Evolutionary conservation across 352 stramenopile species (phyloP).

Genomic region (Pythium phragmitis): DNA sequence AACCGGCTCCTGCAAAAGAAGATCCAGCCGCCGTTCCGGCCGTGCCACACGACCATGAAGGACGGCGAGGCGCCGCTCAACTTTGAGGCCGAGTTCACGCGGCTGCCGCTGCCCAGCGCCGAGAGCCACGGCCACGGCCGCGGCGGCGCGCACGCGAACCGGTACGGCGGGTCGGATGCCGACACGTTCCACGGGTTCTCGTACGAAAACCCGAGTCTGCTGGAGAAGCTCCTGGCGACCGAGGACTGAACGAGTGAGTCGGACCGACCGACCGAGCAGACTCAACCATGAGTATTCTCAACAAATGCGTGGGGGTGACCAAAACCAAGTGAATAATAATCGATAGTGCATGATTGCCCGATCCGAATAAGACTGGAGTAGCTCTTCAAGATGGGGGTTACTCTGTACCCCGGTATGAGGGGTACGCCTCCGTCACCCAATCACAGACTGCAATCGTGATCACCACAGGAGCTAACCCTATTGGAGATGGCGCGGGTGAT

Average conservation of each 20-base stretch:
- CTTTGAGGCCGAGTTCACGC: constrained; percentile 90
- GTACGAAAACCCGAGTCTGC: constrained; percentile 77
- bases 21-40: constrained; percentile 83
- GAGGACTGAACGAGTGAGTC: too few species aligned
- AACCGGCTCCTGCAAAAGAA: constrained; percentile 80
- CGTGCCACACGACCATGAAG: constrained; percentile 68
- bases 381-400: not conserved
- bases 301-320: too few species aligned
- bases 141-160: constrained; percentile 43
- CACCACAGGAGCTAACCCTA: not conserved
- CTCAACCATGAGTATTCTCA: too few species aligned
- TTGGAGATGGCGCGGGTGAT: constrained; percentile 44
- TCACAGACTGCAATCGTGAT: not conserved
- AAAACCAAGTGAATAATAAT: too few species aligned
- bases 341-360: too few species aligned
- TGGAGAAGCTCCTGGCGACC: constrained; percentile 31
- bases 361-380: too few species aligned
- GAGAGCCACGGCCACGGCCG: constrained; percentile 65
- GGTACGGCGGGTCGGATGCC: constrained; percentile 61
- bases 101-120: constrained; percentile 88
- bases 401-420: not conserved
- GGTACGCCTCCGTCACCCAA: not conserved
- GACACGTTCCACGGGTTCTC: constrained; percentile 91
- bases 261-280: too few species aligned
- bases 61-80: constrained; percentile 72